Percentiles rank a stretch among this genome's conserved stretches.
phyloP scores from a whole-genome alignment of 2,329 filamentous ascomycete species.

The Sarocladiaceae sp. region DNA sequence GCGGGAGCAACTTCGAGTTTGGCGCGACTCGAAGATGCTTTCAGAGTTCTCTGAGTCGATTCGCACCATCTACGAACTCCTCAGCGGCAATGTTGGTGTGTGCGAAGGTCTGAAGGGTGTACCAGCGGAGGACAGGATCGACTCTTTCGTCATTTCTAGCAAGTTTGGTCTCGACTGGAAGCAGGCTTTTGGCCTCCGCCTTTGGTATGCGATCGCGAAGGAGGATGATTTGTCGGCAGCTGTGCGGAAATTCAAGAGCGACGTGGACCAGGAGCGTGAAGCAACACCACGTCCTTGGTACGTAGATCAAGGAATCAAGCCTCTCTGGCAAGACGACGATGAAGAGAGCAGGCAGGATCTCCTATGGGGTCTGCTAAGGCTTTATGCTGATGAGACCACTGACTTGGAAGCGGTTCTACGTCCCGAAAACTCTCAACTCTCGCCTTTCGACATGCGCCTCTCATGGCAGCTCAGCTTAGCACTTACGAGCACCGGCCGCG shows the following conservation, averaged over 20 bases:
- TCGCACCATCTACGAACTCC: slow-evolving; percentile 80
- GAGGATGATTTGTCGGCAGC: slow-evolving; percentile 66
- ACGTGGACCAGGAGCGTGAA: slow-evolving; percentile 66
- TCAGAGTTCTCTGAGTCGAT: slow-evolving; percentile 82
- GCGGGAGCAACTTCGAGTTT: slow-evolving; percentile 71
- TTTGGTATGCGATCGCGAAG: slow-evolving; percentile 76
- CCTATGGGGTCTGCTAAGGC: slow-evolving; percentile 78
- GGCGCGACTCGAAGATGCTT: slow-evolving; percentile 75
- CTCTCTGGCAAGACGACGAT: slow-evolving; percentile 55
- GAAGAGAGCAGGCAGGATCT: slow-evolving; percentile 63
- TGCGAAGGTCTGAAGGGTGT: slow-evolving; percentile 70
- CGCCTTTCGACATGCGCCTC: slow-evolving; percentile 67
- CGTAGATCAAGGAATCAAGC: slow-evolving; percentile 49
- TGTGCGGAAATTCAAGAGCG: slow-evolving; percentile 65
- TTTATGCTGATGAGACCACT: slow-evolving; percentile 59
- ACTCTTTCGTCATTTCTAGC: slow-evolving; percentile 74
- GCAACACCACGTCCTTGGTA: slow-evolving; percentile 69
- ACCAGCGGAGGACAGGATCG: slow-evolving; percentile 71
- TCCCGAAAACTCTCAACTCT: slow-evolving; percentile 70
- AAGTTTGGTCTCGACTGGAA: slow-evolving; percentile 88
- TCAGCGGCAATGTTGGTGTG: slow-evolving; percentile 80
- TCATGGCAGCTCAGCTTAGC: slow-evolving; percentile 80
- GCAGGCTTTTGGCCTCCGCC: slow-evolving; percentile 81
- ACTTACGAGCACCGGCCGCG: slow-evolving; percentile 44
- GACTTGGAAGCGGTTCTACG: slow-evolving; percentile 65